These are phyloP conservation scores for Solanum piurae DNA, from an alignment of 257 asterid species.

Conservation along the genomic window DNA sequence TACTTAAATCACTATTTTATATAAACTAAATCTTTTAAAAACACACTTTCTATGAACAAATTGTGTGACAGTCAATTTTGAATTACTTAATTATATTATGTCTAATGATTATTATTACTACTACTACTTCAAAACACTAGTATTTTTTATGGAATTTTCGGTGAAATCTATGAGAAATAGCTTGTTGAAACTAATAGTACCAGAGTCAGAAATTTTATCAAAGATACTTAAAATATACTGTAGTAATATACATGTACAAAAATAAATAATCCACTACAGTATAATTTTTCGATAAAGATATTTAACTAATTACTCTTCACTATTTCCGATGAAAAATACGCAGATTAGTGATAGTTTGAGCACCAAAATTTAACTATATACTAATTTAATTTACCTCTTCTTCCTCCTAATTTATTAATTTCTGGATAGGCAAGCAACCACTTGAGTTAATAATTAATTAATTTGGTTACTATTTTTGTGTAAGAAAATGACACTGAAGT, in stretches of 20 bases:
- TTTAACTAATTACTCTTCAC: background rate
- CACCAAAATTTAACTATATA: background rate
- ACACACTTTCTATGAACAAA: background rate
- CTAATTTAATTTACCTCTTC: background rate
- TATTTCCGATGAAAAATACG: background rate
- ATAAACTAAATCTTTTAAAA: background rate
- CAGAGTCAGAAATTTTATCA: rapidly evolving
- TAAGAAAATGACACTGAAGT: slow-evolving; percentile 16
- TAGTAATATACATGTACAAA: background rate
- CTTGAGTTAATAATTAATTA: background rate
- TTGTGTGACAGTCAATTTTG: background rate
- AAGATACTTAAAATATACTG: background rate
- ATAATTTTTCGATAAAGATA: background rate
- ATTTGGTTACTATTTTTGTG: slow-evolving; percentile 4
- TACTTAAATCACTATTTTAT: too few species aligned
- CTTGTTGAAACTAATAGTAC: background rate
- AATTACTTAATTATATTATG: background rate
- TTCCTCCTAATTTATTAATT: background rate
- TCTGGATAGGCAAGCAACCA: background rate
- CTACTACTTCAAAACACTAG: background rate
- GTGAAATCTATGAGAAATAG: background rate
- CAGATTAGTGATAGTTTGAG: background rate
- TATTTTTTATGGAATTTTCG: background rate
- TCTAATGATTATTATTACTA: background rate
- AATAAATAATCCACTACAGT: background rate